These are phyloP conservation scores for Sporothrix schenckii DNA, from an alignment of 2,329 filamentous ascomycete genomes.

Conservation along the genomic window DNA sequence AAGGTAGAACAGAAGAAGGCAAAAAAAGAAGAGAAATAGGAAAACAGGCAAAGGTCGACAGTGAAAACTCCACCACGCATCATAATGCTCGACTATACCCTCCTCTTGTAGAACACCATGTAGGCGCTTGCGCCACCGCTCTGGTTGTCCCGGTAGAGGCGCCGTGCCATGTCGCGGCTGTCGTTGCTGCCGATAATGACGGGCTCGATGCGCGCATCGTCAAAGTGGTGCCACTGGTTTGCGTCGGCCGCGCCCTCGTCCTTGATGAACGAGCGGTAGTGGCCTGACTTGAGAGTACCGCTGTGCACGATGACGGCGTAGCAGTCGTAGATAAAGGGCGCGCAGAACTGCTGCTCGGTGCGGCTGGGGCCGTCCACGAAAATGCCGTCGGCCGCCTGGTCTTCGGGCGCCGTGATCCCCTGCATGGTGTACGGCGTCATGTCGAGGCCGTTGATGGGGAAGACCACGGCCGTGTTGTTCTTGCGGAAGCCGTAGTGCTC, in stretches of 20 bases:
- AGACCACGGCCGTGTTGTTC: conserved; percentile 71
- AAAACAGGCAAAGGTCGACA: neutral
- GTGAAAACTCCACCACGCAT: neutral
- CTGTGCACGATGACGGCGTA: conserved; percentile 88
- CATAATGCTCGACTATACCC: neutral
- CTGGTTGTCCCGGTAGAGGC: conserved; percentile 36
- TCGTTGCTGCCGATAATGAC: conserved; percentile 37
- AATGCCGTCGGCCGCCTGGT: conserved; percentile 33
- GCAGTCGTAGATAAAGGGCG: conserved; percentile 76
- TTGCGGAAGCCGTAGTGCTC: conserved; percentile 54
- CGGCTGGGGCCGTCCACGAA: conserved; percentile 46
- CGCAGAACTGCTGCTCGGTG: conserved; percentile 42
- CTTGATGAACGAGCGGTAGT: conserved; percentile 75
- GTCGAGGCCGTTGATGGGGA: conserved; percentile 72
- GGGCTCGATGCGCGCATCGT: conserved; percentile 46
- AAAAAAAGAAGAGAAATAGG: neutral
- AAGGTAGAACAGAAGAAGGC: neutral
- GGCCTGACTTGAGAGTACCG: conserved; percentile 67
- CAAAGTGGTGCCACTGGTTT: conserved; percentile 53
- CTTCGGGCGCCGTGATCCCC: conserved; percentile 25
- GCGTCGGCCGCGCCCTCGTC: conserved; percentile 49
- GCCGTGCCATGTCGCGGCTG: conserved; percentile 35
- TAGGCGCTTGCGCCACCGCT: conserved; percentile 35
- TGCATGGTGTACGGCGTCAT: conserved; percentile 50
- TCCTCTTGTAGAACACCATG: conserved; percentile 38